Base-by-base conservation (phyloP, 148 eudicot genomes). In the Oxyria digyna region DNA sequence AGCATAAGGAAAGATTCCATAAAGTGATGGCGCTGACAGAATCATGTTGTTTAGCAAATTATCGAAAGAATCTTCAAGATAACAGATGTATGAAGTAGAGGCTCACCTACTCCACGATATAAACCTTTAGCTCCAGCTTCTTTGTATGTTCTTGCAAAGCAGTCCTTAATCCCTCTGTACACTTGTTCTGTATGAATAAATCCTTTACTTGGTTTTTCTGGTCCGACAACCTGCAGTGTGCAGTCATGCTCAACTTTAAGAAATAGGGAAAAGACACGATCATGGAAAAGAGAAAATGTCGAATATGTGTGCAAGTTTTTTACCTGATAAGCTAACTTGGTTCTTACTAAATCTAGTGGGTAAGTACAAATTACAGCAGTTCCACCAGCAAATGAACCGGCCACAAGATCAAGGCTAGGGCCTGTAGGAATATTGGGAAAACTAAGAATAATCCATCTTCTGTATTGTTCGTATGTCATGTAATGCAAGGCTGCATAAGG, bases 361-460 rank as follows among this genome's bases (percentile, higher is more conserved):
- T 93, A 93, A 41, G 98, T 93, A 76, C 87, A 89, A 67, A 93
- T 83, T n/a, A 93, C 96, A 74, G 98, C 98, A 26, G 98, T 93
- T 81, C 96, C 98, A 70, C 98, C 98, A 71, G 95, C 91, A 78
- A 89, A 89, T 69, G 98, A 93, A 71, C 98, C 98, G 29, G 98
- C 98, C 71, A 89, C 66, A 62, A 93, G 95, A 87, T 93, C 98
- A 75, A 93, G 96, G 72, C 84, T 83, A 18, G 96, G 98, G 62
- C 98, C 96, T 71, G 83, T 86, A 59, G 81, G 81, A 64, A 86
- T 70, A 62, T 70, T 77, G 68, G 96, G 98, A 46, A 78, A 87
- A 35, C 69, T 72, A 42, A 77, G 74, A 48, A 86, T 86, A 33
- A 89, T 89, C 91, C 89, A 87, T 69, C 91, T 79, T 42, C 93